Evolutionary conservation across 78 protist genomes (phyloP).

Genomic region (Dictyostelium intermedium): DNA sequence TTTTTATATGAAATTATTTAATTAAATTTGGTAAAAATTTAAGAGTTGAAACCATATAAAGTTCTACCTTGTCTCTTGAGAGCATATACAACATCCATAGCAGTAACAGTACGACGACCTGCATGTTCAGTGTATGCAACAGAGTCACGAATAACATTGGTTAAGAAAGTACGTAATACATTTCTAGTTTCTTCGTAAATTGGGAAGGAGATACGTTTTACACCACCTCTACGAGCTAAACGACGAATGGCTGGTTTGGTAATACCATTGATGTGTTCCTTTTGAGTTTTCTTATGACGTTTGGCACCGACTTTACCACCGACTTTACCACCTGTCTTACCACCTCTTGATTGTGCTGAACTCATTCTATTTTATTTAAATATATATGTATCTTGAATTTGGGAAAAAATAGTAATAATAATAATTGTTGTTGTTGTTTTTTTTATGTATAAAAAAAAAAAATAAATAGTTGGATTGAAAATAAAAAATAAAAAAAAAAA

Average conservation of each 20-base stretch:
- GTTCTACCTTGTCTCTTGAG: slow-evolving; percentile 97
- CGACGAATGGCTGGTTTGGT: slow-evolving; percentile 98
- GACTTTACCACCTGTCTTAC: slow-evolving; percentile 96
- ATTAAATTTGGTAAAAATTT: not conserved
- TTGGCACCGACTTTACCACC: slow-evolving; percentile 98
- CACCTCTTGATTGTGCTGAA: slow-evolving; percentile 72
- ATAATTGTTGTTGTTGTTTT: not conserved
- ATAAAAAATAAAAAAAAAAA: not conserved
- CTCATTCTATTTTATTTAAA: not conserved
- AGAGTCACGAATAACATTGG: slow-evolving; percentile 94
- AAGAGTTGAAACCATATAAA: slow-evolving; percentile 96
- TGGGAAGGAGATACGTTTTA: slow-evolving; percentile 96
- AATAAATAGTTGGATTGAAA: not conserved
- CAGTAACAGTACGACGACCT: slow-evolving; percentile 97
- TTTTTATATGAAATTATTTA: not conserved
- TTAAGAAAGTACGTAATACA: slow-evolving; percentile 85
- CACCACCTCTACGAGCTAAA: slow-evolving; percentile 97
- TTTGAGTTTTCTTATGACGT: slow-evolving; percentile 95
- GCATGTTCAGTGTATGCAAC: slow-evolving; percentile 98
- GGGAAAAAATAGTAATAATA: not conserved
- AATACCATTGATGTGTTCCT: slow-evolving; percentile 96
- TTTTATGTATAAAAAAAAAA: not conserved
- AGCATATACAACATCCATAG: slow-evolving; percentile 97
- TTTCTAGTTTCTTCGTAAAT: slow-evolving; percentile 97
- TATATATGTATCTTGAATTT: not conserved